Conservation (phyloP, 495 filamentous ascomycete species). For the Penicillium lagena region DNA sequence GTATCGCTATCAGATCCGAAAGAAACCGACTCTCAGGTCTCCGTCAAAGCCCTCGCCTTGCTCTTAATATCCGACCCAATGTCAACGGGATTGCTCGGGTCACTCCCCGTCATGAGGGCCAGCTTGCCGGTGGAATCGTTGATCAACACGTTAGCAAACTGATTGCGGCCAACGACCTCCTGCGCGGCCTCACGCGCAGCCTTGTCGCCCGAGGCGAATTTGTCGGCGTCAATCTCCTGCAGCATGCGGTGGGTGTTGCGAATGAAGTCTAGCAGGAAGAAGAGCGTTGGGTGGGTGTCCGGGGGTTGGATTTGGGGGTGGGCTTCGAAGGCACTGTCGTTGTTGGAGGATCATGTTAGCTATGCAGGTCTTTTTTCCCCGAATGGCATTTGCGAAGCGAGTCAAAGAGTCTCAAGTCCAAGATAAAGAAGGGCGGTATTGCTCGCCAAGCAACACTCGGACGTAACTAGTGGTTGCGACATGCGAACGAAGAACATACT, state of each 20-base stretch:
- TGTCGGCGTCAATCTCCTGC: constrained; percentile 16
- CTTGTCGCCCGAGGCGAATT: constrained; percentile 17
- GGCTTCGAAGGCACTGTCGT: constrained; percentile 20
- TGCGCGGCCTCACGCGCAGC: constrained; percentile 4
- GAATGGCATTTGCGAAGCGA: background rate
- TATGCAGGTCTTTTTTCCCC: constrained; percentile 3
- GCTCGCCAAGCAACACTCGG: background rate
- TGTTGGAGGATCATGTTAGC: background rate
- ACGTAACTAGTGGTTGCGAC: background rate
- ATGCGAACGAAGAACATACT: constrained; percentile 13
- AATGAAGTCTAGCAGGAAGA: constrained; percentile 35
- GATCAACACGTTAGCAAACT: constrained; percentile 19
- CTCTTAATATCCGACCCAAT: constrained; percentile 21
- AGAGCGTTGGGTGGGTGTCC: constrained; percentile 22
- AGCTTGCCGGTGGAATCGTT: constrained; percentile 22
- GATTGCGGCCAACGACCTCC: constrained; percentile 25
- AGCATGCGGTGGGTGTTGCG: constrained; percentile 22
- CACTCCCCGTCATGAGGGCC: constrained; percentile 10
- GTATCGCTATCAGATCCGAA: background rate
- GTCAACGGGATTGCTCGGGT: constrained; percentile 17
- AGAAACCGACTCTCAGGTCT: background rate
- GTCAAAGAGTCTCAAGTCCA: no score
- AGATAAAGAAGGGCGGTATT: background rate
- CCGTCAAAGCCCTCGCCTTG: constrained; percentile 11
- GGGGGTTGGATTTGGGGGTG: constrained; percentile 26